Conservation (phyloP, 176 grass and related monocot species). For the Raddia guianensis region DNA sequence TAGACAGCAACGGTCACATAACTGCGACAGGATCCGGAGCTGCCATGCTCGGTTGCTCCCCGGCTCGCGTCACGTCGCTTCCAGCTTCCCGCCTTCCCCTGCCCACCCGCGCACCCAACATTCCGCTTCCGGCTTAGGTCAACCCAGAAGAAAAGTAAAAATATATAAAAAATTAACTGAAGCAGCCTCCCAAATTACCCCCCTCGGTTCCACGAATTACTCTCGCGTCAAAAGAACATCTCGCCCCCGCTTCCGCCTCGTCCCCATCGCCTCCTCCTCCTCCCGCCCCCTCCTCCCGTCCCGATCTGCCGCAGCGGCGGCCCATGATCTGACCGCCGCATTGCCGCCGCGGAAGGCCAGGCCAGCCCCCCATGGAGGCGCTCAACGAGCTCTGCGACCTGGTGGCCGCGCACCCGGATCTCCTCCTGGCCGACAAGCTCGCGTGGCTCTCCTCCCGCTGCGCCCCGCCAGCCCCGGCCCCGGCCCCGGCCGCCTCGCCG, state of each 20-base stretch:
- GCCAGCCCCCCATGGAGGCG: conserved; percentile 63
- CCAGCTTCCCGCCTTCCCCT: too few relatives aligned
- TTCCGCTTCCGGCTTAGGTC: conserved; percentile 14
- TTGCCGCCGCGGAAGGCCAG: conserved; percentile 32
- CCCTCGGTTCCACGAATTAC: conserved; percentile 46
- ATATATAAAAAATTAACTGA: not conserved
- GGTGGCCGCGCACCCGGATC: conserved; percentile 83
- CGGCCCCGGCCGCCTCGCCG: not conserved
- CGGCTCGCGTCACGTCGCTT: too few relatives aligned
- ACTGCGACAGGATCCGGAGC: not conserved
- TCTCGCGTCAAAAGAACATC: conserved; percentile 43
- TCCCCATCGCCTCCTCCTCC: conserved; percentile 22
- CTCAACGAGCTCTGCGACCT: conserved; percentile 97
- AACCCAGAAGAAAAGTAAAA: not conserved
- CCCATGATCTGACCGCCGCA: conserved; percentile 54
- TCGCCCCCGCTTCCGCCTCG: conserved; percentile 41
- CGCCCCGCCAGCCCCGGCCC: conserved; percentile 3
- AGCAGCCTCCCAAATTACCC: conserved; percentile 40
- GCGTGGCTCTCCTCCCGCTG: conserved; percentile 95
- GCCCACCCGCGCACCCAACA: not conserved
- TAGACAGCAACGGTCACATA: not conserved
- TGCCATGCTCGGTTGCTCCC: too few relatives aligned
- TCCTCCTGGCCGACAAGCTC: conserved; percentile 93
- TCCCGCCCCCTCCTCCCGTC: not conserved
- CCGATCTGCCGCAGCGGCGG: conserved; percentile 39